These are phyloP conservation scores for Diaporthe vaccinii DNA, from an alignment of 2,329 filamentous ascomycete species.

Conservation along the genomic window DNA sequence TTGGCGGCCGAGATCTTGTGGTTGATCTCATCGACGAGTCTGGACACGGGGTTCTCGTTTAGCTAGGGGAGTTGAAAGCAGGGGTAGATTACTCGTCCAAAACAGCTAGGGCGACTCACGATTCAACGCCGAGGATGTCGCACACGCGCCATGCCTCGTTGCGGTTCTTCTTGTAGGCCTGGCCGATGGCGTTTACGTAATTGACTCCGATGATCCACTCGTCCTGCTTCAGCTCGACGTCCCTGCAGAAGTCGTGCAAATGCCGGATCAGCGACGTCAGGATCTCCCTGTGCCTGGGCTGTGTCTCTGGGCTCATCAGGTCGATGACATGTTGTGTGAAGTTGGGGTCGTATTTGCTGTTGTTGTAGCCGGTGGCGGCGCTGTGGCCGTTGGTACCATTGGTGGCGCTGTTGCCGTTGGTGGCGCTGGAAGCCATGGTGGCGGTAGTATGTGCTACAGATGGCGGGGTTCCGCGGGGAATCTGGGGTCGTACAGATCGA, in stretches of 20 bases:
- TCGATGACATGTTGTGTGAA: slow-evolving; percentile 73
- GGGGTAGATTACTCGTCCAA: not conserved
- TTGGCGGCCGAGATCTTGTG: slow-evolving; percentile 62
- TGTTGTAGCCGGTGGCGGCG: slow-evolving; percentile 14
- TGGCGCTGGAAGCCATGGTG: slow-evolving; percentile 24
- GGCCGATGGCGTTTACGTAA: slow-evolving; percentile 70
- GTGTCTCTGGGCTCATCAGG: slow-evolving; percentile 70
- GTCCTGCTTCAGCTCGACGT: slow-evolving; percentile 72
- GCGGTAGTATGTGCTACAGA: not conserved
- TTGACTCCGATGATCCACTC: slow-evolving; percentile 73
- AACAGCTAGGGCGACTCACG: slow-evolving; percentile 42
- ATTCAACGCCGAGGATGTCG: slow-evolving; percentile 74
- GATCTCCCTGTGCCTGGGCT: slow-evolving; percentile 67
- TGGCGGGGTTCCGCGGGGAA: slow-evolving; percentile 19
- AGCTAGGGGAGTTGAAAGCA: not conserved
- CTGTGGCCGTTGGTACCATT: slow-evolving; percentile 31
- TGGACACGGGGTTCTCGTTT: not conserved
- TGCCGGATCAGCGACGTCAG: slow-evolving; percentile 69
- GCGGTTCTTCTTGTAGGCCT: slow-evolving; percentile 68
- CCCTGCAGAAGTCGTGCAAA: slow-evolving; percentile 74
- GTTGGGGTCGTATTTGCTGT: slow-evolving; percentile 45
- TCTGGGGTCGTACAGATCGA: not conserved
- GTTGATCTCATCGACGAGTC: slow-evolving; percentile 74
- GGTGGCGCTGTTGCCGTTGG: slow-evolving; percentile 8
- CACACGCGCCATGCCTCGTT: slow-evolving; percentile 75